Conservation (phyloP, 306 rosid species). For the Rosa persica region DNA sequence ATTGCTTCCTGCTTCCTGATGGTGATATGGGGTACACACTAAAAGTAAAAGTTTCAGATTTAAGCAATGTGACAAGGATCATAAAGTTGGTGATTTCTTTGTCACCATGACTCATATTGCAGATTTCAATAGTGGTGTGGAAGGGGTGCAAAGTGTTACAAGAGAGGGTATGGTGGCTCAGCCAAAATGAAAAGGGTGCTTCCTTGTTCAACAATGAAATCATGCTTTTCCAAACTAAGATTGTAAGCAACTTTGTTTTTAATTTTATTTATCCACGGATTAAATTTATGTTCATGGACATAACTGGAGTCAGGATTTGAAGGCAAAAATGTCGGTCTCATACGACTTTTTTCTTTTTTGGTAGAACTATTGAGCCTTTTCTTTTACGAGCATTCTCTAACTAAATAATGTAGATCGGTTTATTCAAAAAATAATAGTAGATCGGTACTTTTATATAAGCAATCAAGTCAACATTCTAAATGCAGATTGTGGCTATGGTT, state of each 20-base stretch:
- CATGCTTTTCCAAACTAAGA: background rate
- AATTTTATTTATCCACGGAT: background rate
- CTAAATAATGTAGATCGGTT: too few relatives aligned
- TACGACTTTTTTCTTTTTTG: too few relatives aligned
- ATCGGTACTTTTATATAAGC: too few relatives aligned
- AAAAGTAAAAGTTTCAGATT: background rate
- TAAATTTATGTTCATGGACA: background rate
- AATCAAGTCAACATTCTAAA: too few relatives aligned
- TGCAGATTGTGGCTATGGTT: too few relatives aligned
- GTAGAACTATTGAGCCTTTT: too few relatives aligned
- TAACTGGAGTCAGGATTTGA: background rate
- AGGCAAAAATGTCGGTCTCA: too few relatives aligned
- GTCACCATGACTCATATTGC: slow-evolving; percentile 7
- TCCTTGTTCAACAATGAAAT: background rate
- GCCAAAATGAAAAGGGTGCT: background rate
- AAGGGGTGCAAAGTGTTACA: background rate
- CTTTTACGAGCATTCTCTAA: too few relatives aligned
- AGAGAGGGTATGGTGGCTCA: background rate
- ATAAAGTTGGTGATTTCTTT: slow-evolving; percentile 27
- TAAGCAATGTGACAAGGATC: slow-evolving; percentile 23
- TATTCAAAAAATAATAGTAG: too few relatives aligned
- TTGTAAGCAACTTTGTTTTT: background rate
- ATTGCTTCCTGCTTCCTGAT: slow-evolving; percentile 13
- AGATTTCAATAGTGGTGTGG: slow-evolving; percentile 11
- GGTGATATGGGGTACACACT: slow-evolving; percentile 17